These are phyloP conservation scores for Penicillium paxilli DNA, from an alignment of 495 filamentous ascomycete species.

Conservation along the genomic window DNA sequence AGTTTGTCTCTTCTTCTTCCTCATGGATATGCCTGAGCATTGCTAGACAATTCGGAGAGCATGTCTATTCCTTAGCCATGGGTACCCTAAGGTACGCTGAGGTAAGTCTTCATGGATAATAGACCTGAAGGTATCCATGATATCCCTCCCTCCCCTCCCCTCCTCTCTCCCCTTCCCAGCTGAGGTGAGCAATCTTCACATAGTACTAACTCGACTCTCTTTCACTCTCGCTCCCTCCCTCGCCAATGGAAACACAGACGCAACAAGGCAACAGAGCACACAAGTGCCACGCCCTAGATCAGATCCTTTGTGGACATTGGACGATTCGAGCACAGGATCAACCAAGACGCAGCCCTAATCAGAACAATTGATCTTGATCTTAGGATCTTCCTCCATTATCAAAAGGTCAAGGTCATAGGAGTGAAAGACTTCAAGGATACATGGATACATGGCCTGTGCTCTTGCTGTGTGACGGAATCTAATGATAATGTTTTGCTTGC, in stretches of 20 bases:
- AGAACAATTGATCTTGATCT: slow-evolving; percentile 17
- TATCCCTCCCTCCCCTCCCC: too few relatives aligned
- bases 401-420: not conserved
- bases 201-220: not conserved
- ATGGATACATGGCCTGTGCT: not conserved
- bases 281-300: slow-evolving; percentile 8
- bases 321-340: not conserved
- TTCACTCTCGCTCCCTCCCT: not conserved
- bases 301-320: slow-evolving; percentile 10
- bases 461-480: slow-evolving; percentile 1
- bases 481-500: not conserved
- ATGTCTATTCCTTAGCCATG: too few relatives aligned
- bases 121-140: not conserved
- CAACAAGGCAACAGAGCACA: slow-evolving; percentile 11
- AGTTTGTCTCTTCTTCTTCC: too few relatives aligned
- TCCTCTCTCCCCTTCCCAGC: too few relatives aligned
- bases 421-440: not conserved
- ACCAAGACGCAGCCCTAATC: slow-evolving; percentile 23
- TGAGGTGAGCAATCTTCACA: not conserved
- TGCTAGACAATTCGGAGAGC: not conserved
- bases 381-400: not conserved
- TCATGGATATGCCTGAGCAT: not conserved
- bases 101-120: too few relatives aligned
- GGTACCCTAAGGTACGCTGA: too few relatives aligned
- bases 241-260: slow-evolving; percentile 8